phyloP scores from a whole-genome alignment of 2,329 filamentous ascomycete species.

The Beauveria rudraprayagi region DNA sequence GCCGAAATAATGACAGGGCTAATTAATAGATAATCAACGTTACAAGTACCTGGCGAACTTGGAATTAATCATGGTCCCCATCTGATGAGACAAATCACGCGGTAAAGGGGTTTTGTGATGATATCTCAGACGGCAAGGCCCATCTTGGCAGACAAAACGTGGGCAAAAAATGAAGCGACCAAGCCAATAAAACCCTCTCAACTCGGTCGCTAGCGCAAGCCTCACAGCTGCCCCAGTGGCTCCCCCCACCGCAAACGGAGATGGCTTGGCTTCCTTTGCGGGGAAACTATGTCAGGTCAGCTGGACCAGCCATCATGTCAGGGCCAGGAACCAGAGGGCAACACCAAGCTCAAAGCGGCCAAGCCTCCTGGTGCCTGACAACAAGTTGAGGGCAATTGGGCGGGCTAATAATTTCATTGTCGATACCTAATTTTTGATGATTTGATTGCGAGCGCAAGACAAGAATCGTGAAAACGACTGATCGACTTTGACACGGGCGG shows the following conservation, averaged over 20 bases:
- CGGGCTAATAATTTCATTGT: no score
- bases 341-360: constrained; percentile 4
- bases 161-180: background rate
- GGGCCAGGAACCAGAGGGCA: constrained; percentile 5
- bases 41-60: background rate
- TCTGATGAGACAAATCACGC: background rate
- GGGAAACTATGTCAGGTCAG: constrained; percentile 7
- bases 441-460: background rate
- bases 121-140: background rate
- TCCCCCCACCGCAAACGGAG: no score
- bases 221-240: no score
- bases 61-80: background rate
- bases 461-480: constrained; percentile 2
- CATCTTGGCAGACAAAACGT: background rate
- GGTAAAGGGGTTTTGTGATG: background rate
- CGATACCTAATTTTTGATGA: no score
- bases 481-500: background rate
- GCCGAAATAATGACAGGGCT: no score
- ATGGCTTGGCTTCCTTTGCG: background rate
- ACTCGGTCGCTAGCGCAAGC: background rate
- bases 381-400: background rate
- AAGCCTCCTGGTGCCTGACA: background rate
- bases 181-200: background rate
- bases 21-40: background rate
- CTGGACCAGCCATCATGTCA: constrained; percentile 10